These are phyloP conservation scores for Dryadomyces quercivorus DNA, from an alignment of 2,329 filamentous ascomycete species.

Conservation along the genomic window DNA sequence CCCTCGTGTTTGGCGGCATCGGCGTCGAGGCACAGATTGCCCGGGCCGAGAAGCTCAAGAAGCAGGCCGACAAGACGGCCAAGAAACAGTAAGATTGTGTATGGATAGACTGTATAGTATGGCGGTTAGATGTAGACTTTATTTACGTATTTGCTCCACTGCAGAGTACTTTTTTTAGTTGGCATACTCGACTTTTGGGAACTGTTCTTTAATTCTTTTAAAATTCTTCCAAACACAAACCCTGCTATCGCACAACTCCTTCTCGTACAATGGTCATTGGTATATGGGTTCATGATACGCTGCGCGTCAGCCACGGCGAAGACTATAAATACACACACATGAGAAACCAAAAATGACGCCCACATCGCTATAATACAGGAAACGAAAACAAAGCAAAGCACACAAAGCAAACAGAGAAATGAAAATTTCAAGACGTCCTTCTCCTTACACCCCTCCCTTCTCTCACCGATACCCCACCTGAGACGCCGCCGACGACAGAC, in stretches of 20 bases:
- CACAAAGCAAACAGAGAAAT: neutral
- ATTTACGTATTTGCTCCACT: no score
- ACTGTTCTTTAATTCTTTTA: no score
- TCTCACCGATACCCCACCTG: constrained; percentile 32
- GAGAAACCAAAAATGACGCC: neutral
- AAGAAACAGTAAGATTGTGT: no score
- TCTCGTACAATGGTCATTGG: neutral
- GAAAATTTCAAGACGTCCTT: neutral
- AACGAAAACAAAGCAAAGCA: neutral
- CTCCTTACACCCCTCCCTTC: no score
- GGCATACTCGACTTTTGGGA: no score
- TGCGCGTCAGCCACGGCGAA: constrained; percentile 2
- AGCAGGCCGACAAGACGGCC: constrained; percentile 34
- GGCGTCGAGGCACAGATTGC: constrained; percentile 79
- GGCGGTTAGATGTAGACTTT: neutral
- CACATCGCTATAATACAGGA: neutral
- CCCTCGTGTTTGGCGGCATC: constrained; percentile 87
- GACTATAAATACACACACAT: neutral
- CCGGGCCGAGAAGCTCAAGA: constrained; percentile 69
- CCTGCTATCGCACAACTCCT: no score
- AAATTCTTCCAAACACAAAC: no score
- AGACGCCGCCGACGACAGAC: constrained; percentile 25
- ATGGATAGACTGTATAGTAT: no score
- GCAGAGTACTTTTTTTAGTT: no score
- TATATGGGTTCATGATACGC: constrained; percentile 3